Conservation (phyloP, 352 stramenopile species). For the Pythium dissotocum region DNA sequence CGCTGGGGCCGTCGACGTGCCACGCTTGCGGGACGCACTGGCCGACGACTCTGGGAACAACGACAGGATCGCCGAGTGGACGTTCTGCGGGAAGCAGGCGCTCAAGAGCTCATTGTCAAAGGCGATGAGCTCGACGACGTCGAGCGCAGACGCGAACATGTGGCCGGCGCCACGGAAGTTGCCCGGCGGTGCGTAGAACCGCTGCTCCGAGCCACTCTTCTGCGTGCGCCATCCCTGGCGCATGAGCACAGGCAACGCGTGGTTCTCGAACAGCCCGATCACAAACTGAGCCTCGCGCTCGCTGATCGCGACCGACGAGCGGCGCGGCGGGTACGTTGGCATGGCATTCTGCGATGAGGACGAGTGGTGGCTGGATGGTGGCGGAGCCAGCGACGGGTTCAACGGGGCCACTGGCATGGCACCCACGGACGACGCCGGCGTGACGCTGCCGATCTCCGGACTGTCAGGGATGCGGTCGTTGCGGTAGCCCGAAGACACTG, state of each 20-base stretch:
- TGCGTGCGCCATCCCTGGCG: slow-evolving; percentile 69
- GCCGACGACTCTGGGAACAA: slow-evolving; percentile 45
- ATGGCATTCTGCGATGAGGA: neutral
- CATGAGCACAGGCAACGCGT: slow-evolving; percentile 65
- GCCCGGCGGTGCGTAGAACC: slow-evolving; percentile 42
- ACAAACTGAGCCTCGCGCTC: slow-evolving; percentile 79
- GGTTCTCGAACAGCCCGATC: slow-evolving; percentile 76
- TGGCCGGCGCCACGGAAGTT: slow-evolving; percentile 31
- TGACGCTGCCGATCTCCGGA: slow-evolving; percentile 26
- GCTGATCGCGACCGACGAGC: slow-evolving; percentile 49
- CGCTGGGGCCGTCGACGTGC: slow-evolving; percentile 7
- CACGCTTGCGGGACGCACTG: slow-evolving; percentile 28
- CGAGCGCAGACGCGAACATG: slow-evolving; percentile 59
- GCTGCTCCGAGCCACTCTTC: slow-evolving; percentile 36
- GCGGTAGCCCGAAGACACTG: slow-evolving; percentile 25
- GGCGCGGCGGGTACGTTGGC: slow-evolving; percentile 21
- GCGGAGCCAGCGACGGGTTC: slow-evolving; percentile 11
- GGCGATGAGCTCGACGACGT: slow-evolving; percentile 78
- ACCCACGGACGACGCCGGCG: slow-evolving; percentile 21
- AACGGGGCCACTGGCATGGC: slow-evolving; percentile 26
- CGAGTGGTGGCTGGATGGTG: slow-evolving; percentile 10
- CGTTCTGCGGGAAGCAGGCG: slow-evolving; percentile 69
- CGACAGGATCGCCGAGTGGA: slow-evolving; percentile 71
- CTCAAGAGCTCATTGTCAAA: slow-evolving; percentile 59
- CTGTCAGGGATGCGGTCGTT: slow-evolving; percentile 26